Base-by-base conservation (phyloP, 2,329 filamentous ascomycete genomes). In the Aphanocladium album region DNA sequence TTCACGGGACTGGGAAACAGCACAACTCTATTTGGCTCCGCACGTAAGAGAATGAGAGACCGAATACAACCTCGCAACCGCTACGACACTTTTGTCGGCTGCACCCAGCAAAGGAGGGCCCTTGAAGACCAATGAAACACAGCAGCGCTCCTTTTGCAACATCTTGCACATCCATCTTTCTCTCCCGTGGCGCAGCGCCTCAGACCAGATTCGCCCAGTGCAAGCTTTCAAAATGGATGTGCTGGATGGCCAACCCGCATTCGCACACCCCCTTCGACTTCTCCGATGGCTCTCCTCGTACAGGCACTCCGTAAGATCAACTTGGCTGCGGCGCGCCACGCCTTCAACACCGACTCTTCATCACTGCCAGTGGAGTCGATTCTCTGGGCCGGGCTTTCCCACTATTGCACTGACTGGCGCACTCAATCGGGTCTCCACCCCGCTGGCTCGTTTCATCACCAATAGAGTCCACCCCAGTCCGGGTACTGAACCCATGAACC, bases 401-500 rank as follows among this genome's bases (percentile, higher is more conserved):
- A 30, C 30, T 9, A 5, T 30, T 30, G 30, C 9, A 5, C n/a
- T 49, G 17, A 49, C 23, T 16, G 14, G 12, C 46, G 17, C 23
- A 25, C 46, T 11, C 47, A 51, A 35, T 51, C 25, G 30, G 33
- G n/a, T 51, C 25, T 21, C 25, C 25, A 5, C 41, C 30, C 47
- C 47, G 27, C 47, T 51, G 30, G 50, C 50, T 53, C 50, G 50
- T 39, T 57, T 57, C 45, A 57, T 57, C 55, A 39, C n/a, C 50
- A 21, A 41, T 19, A 16, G 14, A 52, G 11, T 27, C 16, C 11
- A 37, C 51, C 37, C 51, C 25, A 14, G 21, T 25, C 46, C 46
- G 56, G 56, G 56, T 58, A 58, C 56, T 23, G 56, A 58, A 58
- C 56, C 56, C 56, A 51, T 23, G 56, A 58, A 58, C 56, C 56